phyloP scores from a whole-genome alignment of 805 yeast genomes.

The Candida xiaguanensis region DNA sequence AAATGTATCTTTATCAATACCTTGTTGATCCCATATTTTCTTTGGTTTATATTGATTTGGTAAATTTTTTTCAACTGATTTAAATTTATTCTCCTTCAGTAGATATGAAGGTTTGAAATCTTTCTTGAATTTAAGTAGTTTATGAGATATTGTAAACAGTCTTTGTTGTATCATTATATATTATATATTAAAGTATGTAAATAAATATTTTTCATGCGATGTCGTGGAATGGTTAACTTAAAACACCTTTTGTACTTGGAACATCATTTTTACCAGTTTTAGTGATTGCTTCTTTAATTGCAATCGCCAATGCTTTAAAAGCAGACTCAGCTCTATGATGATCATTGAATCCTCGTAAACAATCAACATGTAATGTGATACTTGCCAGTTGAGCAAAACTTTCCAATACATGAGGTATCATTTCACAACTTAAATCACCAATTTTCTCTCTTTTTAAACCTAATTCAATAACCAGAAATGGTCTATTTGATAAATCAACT shows the following conservation, averaged over 20 bases:
- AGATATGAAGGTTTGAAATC: conserved; percentile 7
- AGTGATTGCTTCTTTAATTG: conserved; percentile 80
- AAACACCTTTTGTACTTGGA: conserved; percentile 95
- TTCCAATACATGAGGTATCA: conserved; percentile 96
- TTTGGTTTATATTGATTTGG: conserved; percentile 4
- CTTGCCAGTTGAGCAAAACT: conserved; percentile 92
- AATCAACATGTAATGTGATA: conserved; percentile 90
- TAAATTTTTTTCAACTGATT: conserved; percentile 8
- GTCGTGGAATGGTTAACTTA: conserved; percentile 49
- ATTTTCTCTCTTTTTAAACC: conserved; percentile 90
- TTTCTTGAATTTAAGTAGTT: conserved; percentile 7
- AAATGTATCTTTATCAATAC: conserved; percentile 37
- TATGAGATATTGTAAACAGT: conserved; percentile 4
- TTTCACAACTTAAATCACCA: conserved; percentile 89
- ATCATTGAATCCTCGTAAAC: conserved; percentile 89
- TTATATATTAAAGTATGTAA: too few relatives aligned
- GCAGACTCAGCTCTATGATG: conserved; percentile 97
- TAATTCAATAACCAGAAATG: conserved; percentile 83
- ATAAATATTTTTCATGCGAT: conserved; percentile 6
- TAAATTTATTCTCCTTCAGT: conserved; percentile 1
- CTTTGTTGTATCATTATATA: conserved; percentile 7
- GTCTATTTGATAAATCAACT: conserved; percentile 91
- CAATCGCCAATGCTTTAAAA: conserved; percentile 92
- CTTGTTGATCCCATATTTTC: conserved; percentile 33
- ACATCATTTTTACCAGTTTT: conserved; percentile 85